Base-by-base conservation (phyloP, 306 rosid genomes). In the Quercus variabilis region DNA sequence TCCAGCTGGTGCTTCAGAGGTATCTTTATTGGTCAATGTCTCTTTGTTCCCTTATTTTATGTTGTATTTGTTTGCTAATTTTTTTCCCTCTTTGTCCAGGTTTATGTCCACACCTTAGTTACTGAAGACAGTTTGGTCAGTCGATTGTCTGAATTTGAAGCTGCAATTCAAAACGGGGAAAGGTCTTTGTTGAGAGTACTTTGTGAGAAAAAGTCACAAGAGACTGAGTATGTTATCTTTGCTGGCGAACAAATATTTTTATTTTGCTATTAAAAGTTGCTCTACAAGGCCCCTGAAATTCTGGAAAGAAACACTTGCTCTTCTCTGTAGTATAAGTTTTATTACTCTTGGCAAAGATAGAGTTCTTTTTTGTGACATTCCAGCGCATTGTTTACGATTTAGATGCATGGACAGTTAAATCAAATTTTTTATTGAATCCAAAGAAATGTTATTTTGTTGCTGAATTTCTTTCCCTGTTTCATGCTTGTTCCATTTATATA, bases 291-390 rank as follows among this genome's bases (percentile, higher is more conserved):
- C 98, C 46, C 93, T 96, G 35, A 93, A 93, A 69, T 96, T 90
- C 82, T 96, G 99, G 99, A 96, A 93, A 84, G 97, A 96, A 85
- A 96, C 99, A 65, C 99, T 96, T 78, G 97, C 99, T 76, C 97
- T 96, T 87, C 98, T 96, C 23, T 96, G 98, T 81, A 96, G 96
- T 83, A 98, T 96, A 89, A 87, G 98, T 89, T 78, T 77, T 23
- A 12, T 65, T 71, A 20, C 60, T 76, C 35, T 0, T 31, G 35
- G 35, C 35, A 31, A 31, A 31, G 35, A 30, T 4, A 41, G 14
- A 72, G 33, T 69, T 67, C 28, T 13, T 20, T 10, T 64, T 69
- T 74, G 17, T 33, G 63, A 46, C 52, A 78, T 74, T 74, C 26
- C 19, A 19, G 76, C 69, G 59, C 17, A 62, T 21, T 70, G 21